Conservation (phyloP, 1,139 yeast genomes). For the Kodamaea derodonti region DNA sequence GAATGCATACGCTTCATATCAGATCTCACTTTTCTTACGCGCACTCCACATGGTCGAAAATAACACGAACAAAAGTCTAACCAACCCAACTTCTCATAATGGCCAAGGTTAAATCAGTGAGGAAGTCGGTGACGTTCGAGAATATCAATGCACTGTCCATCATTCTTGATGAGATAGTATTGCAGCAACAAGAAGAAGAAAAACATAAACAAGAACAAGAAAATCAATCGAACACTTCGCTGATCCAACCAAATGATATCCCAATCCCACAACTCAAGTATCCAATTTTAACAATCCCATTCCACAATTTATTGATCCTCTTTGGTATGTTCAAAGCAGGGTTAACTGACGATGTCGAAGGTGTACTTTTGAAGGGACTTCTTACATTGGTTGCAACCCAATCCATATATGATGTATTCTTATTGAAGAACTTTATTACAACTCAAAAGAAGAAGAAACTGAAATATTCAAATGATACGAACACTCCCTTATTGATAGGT, state of each 20-base stretch:
- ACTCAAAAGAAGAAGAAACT: constrained; percentile 12
- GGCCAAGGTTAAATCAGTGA: constrained; percentile 8
- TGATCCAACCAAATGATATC: not conserved
- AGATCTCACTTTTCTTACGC: too few relatives aligned
- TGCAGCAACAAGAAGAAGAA: not conserved
- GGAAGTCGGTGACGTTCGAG: constrained; percentile 15
- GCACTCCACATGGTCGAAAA: too few relatives aligned
- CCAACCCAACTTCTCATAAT: too few relatives aligned
- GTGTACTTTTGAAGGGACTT: constrained; percentile 27
- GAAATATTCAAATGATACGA: constrained; percentile 21
- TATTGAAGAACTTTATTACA: constrained; percentile 11
- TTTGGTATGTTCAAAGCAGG: constrained; percentile 33
- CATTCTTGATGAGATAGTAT: not conserved
- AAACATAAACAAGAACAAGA: not conserved
- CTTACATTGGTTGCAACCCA: constrained; percentile 24
- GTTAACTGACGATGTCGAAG: constrained; percentile 26
- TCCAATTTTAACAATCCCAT: constrained; percentile 32
- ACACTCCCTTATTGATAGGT: constrained; percentile 29
- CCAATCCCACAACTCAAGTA: constrained; percentile 1
- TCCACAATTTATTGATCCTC: constrained; percentile 43
- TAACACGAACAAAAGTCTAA: too few relatives aligned
- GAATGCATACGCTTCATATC: too few relatives aligned
- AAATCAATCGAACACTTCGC: not conserved
- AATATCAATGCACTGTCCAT: not conserved
- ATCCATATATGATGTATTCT: constrained; percentile 24